Base-by-base conservation (phyloP, 1,284 basidiomycete genomes). In the Fistulinella cinereoalba region DNA sequence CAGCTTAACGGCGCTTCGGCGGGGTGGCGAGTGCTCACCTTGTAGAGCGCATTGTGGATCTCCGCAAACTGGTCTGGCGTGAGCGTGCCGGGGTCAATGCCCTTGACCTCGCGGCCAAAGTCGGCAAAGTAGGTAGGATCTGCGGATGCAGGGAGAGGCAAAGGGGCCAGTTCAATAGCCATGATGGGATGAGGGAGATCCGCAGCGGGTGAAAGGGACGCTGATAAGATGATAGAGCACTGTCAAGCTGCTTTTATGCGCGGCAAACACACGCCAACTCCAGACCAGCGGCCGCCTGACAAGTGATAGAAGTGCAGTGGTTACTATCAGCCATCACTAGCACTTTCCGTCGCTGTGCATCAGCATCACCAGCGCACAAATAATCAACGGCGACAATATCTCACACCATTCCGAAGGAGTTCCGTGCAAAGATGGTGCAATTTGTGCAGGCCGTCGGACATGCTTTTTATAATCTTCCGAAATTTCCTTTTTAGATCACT, bases 81-180 rank as follows among this genome's bases (percentile, higher is more conserved):
- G 46, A 83, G 70, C n/a, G 67, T 68, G 0, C 74, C 80, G 3
- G 83, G 82, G 56, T 83, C 67, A 44, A 82, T 69, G 12, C 81
- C 83, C 45, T 72, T 74, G 33, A 88, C 83, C 61, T 82, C 72
- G 32, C 83, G 72, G 6, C 85, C 86, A 67, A 88, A 86, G 47
- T 79, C 67, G 23, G 61, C 56, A 57, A 88, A 81, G 62, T 75
- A 75, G 24, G 73, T 66, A 8, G 77, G 61, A 61, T 85, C 76
- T 12, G 80, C 83, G 31, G 79, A 75, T 15, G 75, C 63, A 23
- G 86, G 81, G 4, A 82, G 67, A 6, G 81, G 75, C 10, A 87
- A 68, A 47, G 83, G 75, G 31, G 65, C 38, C 37, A 81, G 62
- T 67, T 80, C 70, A 52, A 84, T 77, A 33, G 76, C 68, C 81